Percentiles rank a stretch among this genome's conserved stretches.
Evolutionary conservation across 176 grass and related monocot species (phyloP).

Genomic region (Carex parvula): DNA sequence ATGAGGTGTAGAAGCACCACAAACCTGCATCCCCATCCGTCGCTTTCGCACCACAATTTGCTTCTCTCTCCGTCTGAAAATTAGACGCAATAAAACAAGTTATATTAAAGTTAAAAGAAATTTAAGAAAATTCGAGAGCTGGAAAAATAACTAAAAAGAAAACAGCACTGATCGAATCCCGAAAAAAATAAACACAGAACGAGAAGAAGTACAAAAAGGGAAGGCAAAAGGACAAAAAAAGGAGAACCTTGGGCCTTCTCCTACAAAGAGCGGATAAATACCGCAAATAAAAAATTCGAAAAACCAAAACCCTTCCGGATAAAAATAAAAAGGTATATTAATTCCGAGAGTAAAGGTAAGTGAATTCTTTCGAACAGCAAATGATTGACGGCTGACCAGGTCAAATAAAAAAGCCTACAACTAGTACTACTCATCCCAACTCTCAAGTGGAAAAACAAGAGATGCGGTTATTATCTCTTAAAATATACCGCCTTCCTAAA

Average conservation of each 20-base stretch:
- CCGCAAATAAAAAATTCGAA: constrained; percentile 32
- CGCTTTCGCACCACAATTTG: constrained; percentile 59
- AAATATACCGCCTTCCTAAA: constrained; percentile 29
- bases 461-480: constrained; percentile 27
- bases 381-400: constrained; percentile 48
- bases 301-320: not conserved
- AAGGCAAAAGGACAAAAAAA: constrained; percentile 44
- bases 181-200: constrained; percentile 44
- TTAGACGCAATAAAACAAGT: constrained; percentile 13
- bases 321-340: constrained; percentile 46
- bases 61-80: constrained; percentile 44
- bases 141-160: constrained; percentile 29
- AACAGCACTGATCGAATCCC: constrained; percentile 39
- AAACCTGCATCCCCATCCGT: constrained; percentile 77
- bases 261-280: constrained; percentile 22
- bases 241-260: constrained; percentile 35
- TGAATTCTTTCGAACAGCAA: constrained; percentile 41
- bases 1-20: constrained; percentile 34
- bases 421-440: not conserved
- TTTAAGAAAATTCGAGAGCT: constrained; percentile 24
- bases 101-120: constrained; percentile 16
- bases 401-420: constrained; percentile 26
- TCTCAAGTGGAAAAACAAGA: constrained; percentile 22
- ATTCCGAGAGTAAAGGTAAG: constrained; percentile 11
- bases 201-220: constrained; percentile 45